A percentile compares a stretch with the other conserved stretches of the same genome.
Conservation (phyloP, 1,284 basidiomycete species). For the Ceratorhiza oryzae-sativae region DNA sequence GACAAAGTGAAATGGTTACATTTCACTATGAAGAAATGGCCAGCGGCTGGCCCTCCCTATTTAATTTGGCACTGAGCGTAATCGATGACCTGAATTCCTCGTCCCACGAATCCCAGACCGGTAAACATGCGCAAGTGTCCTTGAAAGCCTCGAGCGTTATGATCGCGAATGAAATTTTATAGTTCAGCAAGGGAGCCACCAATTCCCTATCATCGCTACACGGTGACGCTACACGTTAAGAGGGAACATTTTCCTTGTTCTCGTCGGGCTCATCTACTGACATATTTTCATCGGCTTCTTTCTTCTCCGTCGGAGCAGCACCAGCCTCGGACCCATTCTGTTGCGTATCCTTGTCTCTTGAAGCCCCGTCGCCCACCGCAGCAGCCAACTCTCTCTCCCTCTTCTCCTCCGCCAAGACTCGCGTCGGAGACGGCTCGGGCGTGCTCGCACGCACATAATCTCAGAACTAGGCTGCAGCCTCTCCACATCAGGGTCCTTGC, state of each 20-base stretch:
- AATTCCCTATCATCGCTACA: neutral
- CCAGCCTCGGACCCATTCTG: neutral
- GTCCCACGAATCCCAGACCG: too few species aligned
- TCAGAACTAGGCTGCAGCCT: constrained; percentile 23
- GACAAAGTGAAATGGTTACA: too few species aligned
- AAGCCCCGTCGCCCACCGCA: neutral
- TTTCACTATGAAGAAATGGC: too few species aligned
- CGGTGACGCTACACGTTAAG: neutral
- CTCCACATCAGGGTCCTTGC: neutral
- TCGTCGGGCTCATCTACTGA: constrained; percentile 45
- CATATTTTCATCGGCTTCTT: constrained; percentile 24
- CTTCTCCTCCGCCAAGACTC: constrained; percentile 38
- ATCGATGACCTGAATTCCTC: too few species aligned
- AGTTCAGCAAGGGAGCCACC: too few species aligned
- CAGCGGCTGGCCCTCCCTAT: too few species aligned
- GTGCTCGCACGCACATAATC: constrained; percentile 41
- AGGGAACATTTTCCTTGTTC: constrained; percentile 58
- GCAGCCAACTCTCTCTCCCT: constrained; percentile 25
- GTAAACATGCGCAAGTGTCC: too few species aligned
- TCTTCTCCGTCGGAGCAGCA: neutral
- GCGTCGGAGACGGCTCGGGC: constrained; percentile 41
- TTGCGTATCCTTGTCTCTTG: neutral
- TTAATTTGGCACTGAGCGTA: too few species aligned
- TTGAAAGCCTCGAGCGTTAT: too few species aligned
- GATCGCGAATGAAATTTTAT: too few species aligned